Conservation (phyloP, 805 yeast species). For the Yarrowia sp. region DNA sequence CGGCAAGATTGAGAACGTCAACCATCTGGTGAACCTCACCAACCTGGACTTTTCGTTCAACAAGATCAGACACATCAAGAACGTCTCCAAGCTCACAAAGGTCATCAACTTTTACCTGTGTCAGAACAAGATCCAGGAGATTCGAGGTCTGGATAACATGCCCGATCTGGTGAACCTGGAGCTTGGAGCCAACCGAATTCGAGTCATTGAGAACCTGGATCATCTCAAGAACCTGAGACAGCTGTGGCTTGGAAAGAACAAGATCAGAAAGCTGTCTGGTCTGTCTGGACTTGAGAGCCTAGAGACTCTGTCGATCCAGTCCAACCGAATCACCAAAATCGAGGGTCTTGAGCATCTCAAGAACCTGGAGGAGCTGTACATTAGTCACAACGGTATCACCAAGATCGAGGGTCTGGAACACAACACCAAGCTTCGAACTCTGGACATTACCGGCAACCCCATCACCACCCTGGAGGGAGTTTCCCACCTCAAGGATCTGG, state of each 20-base stretch:
- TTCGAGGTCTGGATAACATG: slow-evolving; percentile 68
- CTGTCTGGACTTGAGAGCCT: slow-evolving; percentile 65
- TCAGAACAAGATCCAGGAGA: slow-evolving; percentile 80
- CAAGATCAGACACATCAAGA: slow-evolving; percentile 83
- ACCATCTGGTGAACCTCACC: slow-evolving; percentile 62
- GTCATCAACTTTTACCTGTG: slow-evolving; percentile 81
- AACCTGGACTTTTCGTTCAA: slow-evolving; percentile 87
- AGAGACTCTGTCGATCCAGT: slow-evolving; percentile 83
- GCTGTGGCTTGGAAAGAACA: slow-evolving; percentile 93
- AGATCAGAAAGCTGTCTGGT: slow-evolving; percentile 68
- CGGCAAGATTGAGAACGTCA: slow-evolving; percentile 71
- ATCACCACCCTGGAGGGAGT: slow-evolving; percentile 68
- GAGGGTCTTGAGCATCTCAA: slow-evolving; percentile 79
- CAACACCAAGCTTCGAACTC: slow-evolving; percentile 66
- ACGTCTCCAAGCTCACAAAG: slow-evolving; percentile 66
- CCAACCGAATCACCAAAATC: slow-evolving; percentile 76
- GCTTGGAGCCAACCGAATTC: slow-evolving; percentile 86
- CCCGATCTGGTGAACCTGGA: slow-evolving; percentile 71
- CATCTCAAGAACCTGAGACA: slow-evolving; percentile 66
- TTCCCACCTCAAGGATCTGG: slow-evolving; percentile 68
- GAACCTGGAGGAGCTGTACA: slow-evolving; percentile 82
- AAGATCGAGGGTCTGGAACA: slow-evolving; percentile 80
- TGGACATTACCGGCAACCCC: slow-evolving; percentile 83
- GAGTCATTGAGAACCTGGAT: slow-evolving; percentile 60
- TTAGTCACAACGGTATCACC: slow-evolving; percentile 81